Base-by-base conservation (phyloP, 2,329 filamentous ascomycete species). In the Immersiporthe knoxdaviesiana region DNA sequence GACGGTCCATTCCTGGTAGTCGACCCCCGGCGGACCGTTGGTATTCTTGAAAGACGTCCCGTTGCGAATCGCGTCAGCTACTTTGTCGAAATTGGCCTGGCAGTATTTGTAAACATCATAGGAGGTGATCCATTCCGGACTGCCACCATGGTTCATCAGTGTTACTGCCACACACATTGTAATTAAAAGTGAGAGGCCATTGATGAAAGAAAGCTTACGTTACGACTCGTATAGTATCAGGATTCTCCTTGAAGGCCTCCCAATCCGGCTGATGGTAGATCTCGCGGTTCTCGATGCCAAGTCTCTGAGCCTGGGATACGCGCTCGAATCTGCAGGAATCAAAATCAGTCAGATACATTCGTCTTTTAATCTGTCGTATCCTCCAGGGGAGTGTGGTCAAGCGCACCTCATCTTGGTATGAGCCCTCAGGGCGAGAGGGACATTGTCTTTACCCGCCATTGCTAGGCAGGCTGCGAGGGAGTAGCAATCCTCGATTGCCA, bases 401-500 rank as follows among this genome's bases (percentile, higher is more conserved):
- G n/a, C n/a, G 11, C 24, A 54, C 50, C 50, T 54, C 50, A 54
- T 54, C n/a, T 54, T 16, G 2, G 50, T 54, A 27, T 54, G 50
- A 12, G 50, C 24, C 50, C 50, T 54, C n/a, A 54, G 50, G n/a
- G 50, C 50, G 24, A 54, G 50, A 5, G 50, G 50, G 11, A 54
- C 27, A n/a, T 54, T 27, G 10, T 54, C n/a, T 27, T 27, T 27
- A 3, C 50, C 50, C 1, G 50, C 50, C n/a, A 54, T n/a, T 1
- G 50, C 27, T n/a, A 79, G 75, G 58, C 78, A 76, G 7, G 78
- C 68, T 2, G 78, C 77, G 2, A 81, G 68, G 2, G 78, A 79
- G 18, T 78, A 72, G 7, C 77, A 78, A 65, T 81, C 79, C 65
- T 81, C 79, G 30, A 81, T 78, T 0, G 78, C 79, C 71, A 79